Conservation (phyloP, 2,329 filamentous ascomycete species). For the Xylariomycetidae sp. region DNA sequence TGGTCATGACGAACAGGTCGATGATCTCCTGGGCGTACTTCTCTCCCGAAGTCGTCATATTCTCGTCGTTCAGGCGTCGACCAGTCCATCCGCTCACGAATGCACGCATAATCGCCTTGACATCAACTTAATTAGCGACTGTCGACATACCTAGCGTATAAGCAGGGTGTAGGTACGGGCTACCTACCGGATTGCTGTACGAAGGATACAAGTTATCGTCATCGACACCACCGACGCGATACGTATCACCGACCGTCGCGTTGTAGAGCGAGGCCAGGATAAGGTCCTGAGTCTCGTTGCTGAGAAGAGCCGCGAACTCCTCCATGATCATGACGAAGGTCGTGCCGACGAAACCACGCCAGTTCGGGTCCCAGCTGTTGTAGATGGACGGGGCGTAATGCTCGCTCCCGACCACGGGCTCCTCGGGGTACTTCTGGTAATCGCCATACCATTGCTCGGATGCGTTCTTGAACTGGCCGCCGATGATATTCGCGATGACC, state of each 20-base stretch:
- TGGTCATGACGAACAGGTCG: slow-evolving; percentile 48
- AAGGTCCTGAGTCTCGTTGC: slow-evolving; percentile 29
- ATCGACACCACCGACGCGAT: slow-evolving; percentile 56
- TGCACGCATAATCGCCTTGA: slow-evolving; percentile 52
- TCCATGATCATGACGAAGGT: slow-evolving; percentile 55
- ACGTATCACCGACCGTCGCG: slow-evolving; percentile 53
- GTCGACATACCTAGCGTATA: too few species aligned
- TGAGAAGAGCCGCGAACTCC: slow-evolving; percentile 48
- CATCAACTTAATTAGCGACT: not conserved
- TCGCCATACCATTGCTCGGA: slow-evolving; percentile 52
- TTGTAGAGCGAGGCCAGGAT: slow-evolving; percentile 52
- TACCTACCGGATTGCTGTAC: slow-evolving; percentile 51
- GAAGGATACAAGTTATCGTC: slow-evolving; percentile 58
- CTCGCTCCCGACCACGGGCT: slow-evolving; percentile 50
- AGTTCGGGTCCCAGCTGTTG: slow-evolving; percentile 56
- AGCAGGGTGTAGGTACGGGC: not conserved
- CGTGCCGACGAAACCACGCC: slow-evolving; percentile 59
- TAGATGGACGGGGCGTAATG: slow-evolving; percentile 36
- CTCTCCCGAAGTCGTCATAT: slow-evolving; percentile 56
- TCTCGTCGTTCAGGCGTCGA: slow-evolving; percentile 45
- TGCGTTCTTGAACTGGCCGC: slow-evolving; percentile 46
- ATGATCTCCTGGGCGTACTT: slow-evolving; percentile 51
- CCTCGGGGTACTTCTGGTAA: slow-evolving; percentile 51
- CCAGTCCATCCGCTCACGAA: slow-evolving; percentile 57
- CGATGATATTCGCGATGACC: slow-evolving; percentile 51